Base-by-base conservation (phyloP, 1,284 basidiomycete species). In the Boletus smithii region DNA sequence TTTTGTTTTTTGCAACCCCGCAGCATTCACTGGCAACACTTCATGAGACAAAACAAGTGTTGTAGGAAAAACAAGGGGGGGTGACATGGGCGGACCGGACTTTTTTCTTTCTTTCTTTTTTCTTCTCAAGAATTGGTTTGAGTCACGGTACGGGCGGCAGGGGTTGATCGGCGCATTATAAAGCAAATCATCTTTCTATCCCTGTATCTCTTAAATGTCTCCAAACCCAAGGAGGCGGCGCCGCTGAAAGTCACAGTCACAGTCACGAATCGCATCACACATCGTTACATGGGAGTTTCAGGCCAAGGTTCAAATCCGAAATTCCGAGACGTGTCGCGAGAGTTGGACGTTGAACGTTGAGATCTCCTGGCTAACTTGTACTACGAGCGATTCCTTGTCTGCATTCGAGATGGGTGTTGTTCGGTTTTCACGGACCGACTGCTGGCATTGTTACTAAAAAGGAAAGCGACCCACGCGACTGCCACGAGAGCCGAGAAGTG, bases 401-500 rank as follows among this genome's bases (percentile, higher is more conserved):
- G n/a, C n/a, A n/a, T n/a, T n/a, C n/a, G n/a, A n/a, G n/a, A n/a
- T 20, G 27, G 5, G 24, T 5, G 24, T 2, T 5, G 10, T 27
- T 2, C 42, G 40, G 43, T 27, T 16, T 26, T n/a, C 5, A 26
- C 60, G 63, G 64, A 5, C 64, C 63, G 64, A 32, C 3, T 47
- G 11, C 44, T 34, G 50, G 51, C 48, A 50, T 62, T 58, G 60
- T 65, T 32, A 41, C 56, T 4, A 49, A 66, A 61, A 55, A 49
- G 51, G 63, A 32, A 53, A 2, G 0, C 7, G 8, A 13, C 41
- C 62, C 63, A 65, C 63, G 63, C 62, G 63, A 68, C 51, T 50
- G 52, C 63, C 63, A 65, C 63, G 63, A 69, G 67, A 65, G 50
- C 56, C 56, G 61, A 67, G 59, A 62, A 65, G 55, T 68, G 63